Conservation (phyloP, 768 basidiomycete genomes). For the Lactifluus pinguis region DNA sequence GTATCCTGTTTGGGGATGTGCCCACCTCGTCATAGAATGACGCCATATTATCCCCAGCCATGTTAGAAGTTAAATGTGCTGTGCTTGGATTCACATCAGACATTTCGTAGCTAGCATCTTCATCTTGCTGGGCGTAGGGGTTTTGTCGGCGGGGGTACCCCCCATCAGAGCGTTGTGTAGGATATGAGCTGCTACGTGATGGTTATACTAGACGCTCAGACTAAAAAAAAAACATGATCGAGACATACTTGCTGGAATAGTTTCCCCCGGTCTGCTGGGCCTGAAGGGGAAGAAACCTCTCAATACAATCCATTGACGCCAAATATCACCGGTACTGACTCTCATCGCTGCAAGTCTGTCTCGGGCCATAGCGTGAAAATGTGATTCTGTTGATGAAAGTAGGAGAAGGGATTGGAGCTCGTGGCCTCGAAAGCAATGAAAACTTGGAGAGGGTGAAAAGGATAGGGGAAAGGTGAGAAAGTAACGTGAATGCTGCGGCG, state of each 20-base stretch:
- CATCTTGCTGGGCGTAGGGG: conserved; percentile 62
- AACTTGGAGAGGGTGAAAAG: conserved; percentile 16
- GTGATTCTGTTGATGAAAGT: conserved; percentile 17
- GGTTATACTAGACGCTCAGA: background rate
- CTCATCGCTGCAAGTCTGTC: conserved; percentile 87
- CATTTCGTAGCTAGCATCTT: conserved; percentile 56
- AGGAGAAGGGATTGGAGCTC: background rate
- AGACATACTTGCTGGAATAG: conserved; percentile 39
- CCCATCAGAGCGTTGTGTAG: conserved; percentile 12
- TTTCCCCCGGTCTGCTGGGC: conserved; percentile 57
- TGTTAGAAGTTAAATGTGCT: conserved; percentile 27
- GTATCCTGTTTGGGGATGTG: background rate
- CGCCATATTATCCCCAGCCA: conserved; percentile 46
- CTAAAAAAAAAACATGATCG: background rate
- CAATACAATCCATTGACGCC: background rate
- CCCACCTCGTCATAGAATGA: conserved; percentile 68
- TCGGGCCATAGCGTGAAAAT: conserved; percentile 56
- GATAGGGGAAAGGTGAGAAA: background rate
- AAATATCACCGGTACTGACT: conserved; percentile 34
- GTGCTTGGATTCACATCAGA: conserved; percentile 51
- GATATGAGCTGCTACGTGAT: conserved; percentile 11
- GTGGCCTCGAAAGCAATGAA: conserved; percentile 19
- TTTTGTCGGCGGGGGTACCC: conserved; percentile 37
- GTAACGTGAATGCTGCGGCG: background rate
- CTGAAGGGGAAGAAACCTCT: conserved; percentile 27